A percentile compares a stretch with the other conserved stretches of the same genome.
phyloP scores from a whole-genome alignment of 75 land plant species.

The Sequoiadendron giganteum region DNA sequence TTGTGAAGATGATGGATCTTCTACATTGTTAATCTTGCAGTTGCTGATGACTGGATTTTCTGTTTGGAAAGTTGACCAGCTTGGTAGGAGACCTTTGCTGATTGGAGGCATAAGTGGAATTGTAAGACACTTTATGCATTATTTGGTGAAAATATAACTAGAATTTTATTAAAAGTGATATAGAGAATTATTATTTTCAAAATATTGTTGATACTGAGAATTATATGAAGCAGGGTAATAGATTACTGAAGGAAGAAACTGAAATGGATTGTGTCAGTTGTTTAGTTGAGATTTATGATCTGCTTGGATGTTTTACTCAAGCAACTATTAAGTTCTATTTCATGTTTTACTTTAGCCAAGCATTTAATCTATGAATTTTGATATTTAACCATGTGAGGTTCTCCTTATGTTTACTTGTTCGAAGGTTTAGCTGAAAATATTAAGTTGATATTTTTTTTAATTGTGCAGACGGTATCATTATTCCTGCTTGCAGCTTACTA shows the following conservation, averaged over 20 bases:
- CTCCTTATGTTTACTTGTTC: neutral
- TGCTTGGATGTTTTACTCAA: neutral
- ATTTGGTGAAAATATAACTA: neutral
- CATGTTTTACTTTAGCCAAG: neutral
- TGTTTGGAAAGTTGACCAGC: conserved; percentile 83
- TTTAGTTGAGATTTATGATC: neutral
- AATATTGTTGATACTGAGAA: neutral
- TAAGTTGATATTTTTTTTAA: conserved; percentile 3
- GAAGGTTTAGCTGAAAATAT: neutral
- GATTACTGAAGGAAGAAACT: neutral
- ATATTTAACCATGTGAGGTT: neutral
- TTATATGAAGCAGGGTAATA: neutral
- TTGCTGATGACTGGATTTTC: conserved; percentile 92
- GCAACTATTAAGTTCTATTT: neutral
- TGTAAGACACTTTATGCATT: conserved; percentile 33
- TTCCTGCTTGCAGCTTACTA: conserved; percentile 78
- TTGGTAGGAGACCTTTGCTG: conserved; percentile 89
- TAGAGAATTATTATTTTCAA: neutral
- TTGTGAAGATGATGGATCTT: neutral
- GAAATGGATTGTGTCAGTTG: conserved; percentile 2
- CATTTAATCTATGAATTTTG: neutral
- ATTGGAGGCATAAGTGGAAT: conserved; percentile 88
- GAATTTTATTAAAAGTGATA: neutral
- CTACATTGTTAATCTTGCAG: conserved; percentile 32
- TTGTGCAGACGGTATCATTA: conserved; percentile 59